Base-by-base conservation (phyloP, 2,329 filamentous ascomycete genomes). In the Chrysoporthe puriensis region DNA sequence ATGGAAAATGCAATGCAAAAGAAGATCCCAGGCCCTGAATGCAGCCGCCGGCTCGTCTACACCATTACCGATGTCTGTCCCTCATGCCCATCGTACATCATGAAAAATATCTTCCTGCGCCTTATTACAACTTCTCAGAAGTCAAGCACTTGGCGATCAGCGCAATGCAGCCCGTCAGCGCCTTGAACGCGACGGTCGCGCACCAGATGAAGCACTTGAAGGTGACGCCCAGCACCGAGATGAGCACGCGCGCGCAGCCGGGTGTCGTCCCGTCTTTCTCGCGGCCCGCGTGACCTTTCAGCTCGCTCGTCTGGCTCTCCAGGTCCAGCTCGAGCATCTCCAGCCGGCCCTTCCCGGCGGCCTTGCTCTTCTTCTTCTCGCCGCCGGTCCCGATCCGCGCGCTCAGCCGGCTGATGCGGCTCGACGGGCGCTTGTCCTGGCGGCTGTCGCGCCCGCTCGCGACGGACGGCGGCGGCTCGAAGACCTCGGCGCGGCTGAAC, bases 311-410 rank as follows among this genome's bases (percentile, higher is more conserved):
- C 76, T 90, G 88, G 74, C 87, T 90, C 77, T 90, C 88, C 5
- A 90, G 75, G 71, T 90, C 88, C 48, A 90, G 78, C 75, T 87
- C 88, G 67, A 89, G 85, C 72, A 85, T 83, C 71, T 89, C 85
- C 74, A 86, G 81, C 71, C 80, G 82, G 46, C 76, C 76, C 65
- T 60, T 71, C 7, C 60, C 68, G 64, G 62, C 59, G 64, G 69
- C 72, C 69, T 69, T 73, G 59, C 65, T 71, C 63, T 69, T 26
- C 50, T 32, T 50, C 7, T 16, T 52, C n/a, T 52, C 59, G 9
- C 70, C 67, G 13, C 70, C 67, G 13, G 70, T 70, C 14, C 61
- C 66, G n/a, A 70, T 62, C 18, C 73, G 72, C 16, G 73, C 69
- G 66, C 76, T 73, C 66, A 73, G 71, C 66, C 71, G 70, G 72